These are phyloP conservation scores for Tuctoria greenei DNA, from an alignment of 176 grass and related monocot genomes.

Conservation along the genomic window DNA sequence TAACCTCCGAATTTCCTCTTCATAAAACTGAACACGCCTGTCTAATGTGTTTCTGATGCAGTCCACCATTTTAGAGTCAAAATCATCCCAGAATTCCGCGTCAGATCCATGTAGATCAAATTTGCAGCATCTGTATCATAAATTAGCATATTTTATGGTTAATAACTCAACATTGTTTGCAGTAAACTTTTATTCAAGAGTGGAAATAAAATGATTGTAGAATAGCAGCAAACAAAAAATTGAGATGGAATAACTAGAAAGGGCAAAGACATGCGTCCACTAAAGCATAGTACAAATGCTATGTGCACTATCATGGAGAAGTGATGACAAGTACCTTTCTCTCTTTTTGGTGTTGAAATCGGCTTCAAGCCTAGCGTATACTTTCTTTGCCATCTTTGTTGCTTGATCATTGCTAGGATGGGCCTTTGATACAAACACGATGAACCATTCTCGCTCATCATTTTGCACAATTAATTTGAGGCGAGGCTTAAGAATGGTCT, in stretches of 20 bases:
- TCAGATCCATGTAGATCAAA: conserved; percentile 89
- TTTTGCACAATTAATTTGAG: conserved; percentile 99
- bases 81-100: conserved; percentile 86
- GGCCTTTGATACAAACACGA: conserved; percentile 91
- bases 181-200: not conserved
- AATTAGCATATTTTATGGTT: conserved; percentile 19
- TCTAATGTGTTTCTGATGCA: conserved; percentile 95
- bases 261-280: conserved; percentile 7
- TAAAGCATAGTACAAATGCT: not conserved
- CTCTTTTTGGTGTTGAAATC: conserved; percentile 97
- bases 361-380: conserved; percentile 85
- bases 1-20: conserved; percentile 91
- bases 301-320: conserved; percentile 12
- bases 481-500: conserved; percentile 92
- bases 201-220: conserved; percentile 9
- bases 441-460: conserved; percentile 97
- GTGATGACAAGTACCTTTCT: conserved; percentile 63
- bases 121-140: conserved; percentile 83
- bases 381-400: conserved; percentile 94
- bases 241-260: conserved; percentile 21
- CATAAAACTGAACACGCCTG: conserved; percentile 83
- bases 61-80: conserved; percentile 92
- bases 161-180: conserved; percentile 6
- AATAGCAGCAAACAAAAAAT: not conserved
- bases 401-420: conserved; percentile 88